Evolutionary conservation across 768 basidiomycete species (phyloP), one percentile per base, ranked within the genome.

Genomic region (Amylocystis lapponica): DNA sequence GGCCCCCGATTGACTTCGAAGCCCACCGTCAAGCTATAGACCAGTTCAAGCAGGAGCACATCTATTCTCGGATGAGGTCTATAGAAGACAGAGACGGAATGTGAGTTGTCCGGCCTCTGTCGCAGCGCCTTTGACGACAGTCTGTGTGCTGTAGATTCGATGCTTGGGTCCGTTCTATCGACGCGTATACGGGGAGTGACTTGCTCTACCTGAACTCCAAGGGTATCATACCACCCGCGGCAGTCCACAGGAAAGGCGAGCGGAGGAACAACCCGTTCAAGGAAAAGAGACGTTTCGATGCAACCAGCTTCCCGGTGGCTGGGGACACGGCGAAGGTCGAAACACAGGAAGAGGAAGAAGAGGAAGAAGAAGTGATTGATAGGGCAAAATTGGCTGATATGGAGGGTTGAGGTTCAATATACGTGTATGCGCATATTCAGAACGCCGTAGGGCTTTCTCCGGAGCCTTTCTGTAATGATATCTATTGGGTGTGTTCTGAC

Each of bases 31-130:
- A 79, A 14, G 60, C 68, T 46, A 91, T 98, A 40, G 74, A 85
- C 30, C 69, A 61, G 16, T 98, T 99, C 71, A 97, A 96, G 66
- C 71, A 86, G 55, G 72, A 74, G 53, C 76, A 78, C 50, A 95
- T 99, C 25, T 97, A 97, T 56, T 73, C 84, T 50, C 78, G 79
- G 49, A 87, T 98, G 84, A 78, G 92, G 36, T 67, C 73, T 47
- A 81, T 91, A 21, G 96, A 99, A 63, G 81, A 88, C 48, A 74
- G 71, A 14, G 71, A 76, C 52, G 86, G 81, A 44, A 65, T 88
- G 89, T 92, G 54, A 2, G 5, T 27, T 11, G 23, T 50, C 16
- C 35, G 10, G 8, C 21, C 37, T n/a, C 40, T 36, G 3, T 14
- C 31, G 32, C 14, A 10, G 5, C 9, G 19, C 22, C 23, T 11